A percentile compares a stretch with the other conserved stretches of the same genome.
phyloP scores from a whole-genome alignment of 495 filamentous ascomycete species.

The Neurospora sp. region DNA sequence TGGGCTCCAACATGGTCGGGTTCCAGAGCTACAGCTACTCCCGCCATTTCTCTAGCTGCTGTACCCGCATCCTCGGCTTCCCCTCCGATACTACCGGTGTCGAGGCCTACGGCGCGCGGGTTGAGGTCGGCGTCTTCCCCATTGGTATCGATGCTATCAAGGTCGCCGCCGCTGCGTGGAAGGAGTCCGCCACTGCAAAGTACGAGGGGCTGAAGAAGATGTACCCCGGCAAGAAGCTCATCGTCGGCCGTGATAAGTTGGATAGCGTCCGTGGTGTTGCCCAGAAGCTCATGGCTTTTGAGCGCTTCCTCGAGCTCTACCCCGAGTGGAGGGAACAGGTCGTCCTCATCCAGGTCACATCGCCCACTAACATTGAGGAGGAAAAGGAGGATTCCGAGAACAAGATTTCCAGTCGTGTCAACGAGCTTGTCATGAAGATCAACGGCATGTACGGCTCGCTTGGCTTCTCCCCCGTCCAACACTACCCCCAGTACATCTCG shows the following conservation, averaged over 20 bases:
- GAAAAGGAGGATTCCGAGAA: slow-evolving; percentile 58
- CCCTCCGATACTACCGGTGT: slow-evolving; percentile 71
- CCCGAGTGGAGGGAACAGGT: slow-evolving; percentile 85
- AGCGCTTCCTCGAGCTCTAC: slow-evolving; percentile 76
- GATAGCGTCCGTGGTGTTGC: slow-evolving; percentile 83
- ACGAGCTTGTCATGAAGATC: slow-evolving; percentile 79
- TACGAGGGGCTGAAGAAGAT: slow-evolving; percentile 58
- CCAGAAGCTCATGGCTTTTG: slow-evolving; percentile 88
- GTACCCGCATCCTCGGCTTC: slow-evolving; percentile 76
- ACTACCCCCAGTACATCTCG: slow-evolving; percentile 83
- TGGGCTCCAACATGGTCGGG: slow-evolving; percentile 82
- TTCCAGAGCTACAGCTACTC: slow-evolving; percentile 93
- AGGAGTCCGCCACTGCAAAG: slow-evolving; percentile 52
- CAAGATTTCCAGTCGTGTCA: slow-evolving; percentile 72
- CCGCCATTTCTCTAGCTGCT: slow-evolving; percentile 84
- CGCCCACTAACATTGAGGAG: slow-evolving; percentile 68
- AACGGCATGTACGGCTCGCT: slow-evolving; percentile 81
- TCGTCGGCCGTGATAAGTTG: slow-evolving; percentile 85
- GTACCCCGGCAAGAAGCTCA: slow-evolving; percentile 78
- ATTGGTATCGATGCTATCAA: slow-evolving; percentile 77
- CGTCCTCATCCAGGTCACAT: slow-evolving; percentile 91
- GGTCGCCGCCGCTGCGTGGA: slow-evolving; percentile 62
- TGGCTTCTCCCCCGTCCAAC: slow-evolving; percentile 77
- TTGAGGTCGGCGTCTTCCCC: slow-evolving; percentile 81
- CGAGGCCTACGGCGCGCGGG: slow-evolving; percentile 78